Base-by-base conservation (phyloP, 352 stramenopile genomes). In the Aphanomyces euteiches region DNA sequence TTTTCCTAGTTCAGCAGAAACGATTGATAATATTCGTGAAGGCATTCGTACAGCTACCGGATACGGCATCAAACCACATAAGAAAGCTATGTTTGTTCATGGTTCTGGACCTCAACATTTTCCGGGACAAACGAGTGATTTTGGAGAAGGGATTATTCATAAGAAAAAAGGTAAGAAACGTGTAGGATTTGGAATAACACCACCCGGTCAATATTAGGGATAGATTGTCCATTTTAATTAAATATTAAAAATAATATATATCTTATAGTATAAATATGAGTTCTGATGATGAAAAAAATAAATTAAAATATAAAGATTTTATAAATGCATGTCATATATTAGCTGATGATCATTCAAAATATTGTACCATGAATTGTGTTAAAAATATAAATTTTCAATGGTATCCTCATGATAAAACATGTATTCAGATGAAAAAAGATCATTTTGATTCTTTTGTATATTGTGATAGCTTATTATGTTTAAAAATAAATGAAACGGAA, bases 351-450 rank as follows among this genome's bases (percentile, higher is more conserved):
- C 43, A 50, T 50, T 1, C 1, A 50, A 2, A 50, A 3, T 50
- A 3, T 50, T 50, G 43, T 50, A 50, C 1, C 2, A 50, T 3
- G 1, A 50, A 50, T 50, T 50, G 43, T 50, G 1, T 50, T 2
- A n/a, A 50, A 50, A 2, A 50, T 50, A 50, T 3, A 3, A 50
- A 1, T 50, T 3, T 2, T n/a, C 1, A 2, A 3, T 50, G 43
- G 43, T 50, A 50, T 50, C 43, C 43, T 2, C 43, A 50, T 50
- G 2, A 1, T 3, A n/a, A 12, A 50, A 2, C 1, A 50, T 50
- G 43, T 50, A 50, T 50, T 48, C 43, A 48, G 15, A 8, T 48
- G 43, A 48, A 48, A 48, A 48, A 48, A n/a, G 10, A 50, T 50
- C 43, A 50, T 50, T 2, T 3, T 50, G 43, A 28, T 0, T 28